Evolutionary conservation across 2,329 filamentous ascomycete species (phyloP), one percentile per base, ranked within the genome.

Genomic region (Neofusicoccum laricinum): DNA sequence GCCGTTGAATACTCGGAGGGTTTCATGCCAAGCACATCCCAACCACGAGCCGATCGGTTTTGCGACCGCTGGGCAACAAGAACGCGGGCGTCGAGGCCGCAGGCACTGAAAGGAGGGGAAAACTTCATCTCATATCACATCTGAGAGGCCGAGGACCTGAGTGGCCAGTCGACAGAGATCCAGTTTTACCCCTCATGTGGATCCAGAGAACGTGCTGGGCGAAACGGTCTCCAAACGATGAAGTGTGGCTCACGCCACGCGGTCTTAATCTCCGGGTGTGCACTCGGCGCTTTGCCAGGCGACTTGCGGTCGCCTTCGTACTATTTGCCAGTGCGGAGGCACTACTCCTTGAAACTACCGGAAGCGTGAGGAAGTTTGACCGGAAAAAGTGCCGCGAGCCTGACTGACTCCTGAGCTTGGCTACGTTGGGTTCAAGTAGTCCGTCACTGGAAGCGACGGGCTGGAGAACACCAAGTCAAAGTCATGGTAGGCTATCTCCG

Each of bases 161-260:
- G 25, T 14, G 15, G n/a, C n/a, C 30, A 19, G 41, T 46, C 12
- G 25, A n/a, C 10, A n/a, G n/a, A 14, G 55, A 25, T 46, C 41
- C 55, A 59, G n/a, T 59, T 58, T 59, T 46, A 59, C 55, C 40
- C 41, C 55, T 59, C 55, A 59, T 25, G 40, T 45, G 41, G 41
- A 25, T 21, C 17, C 40, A 4, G 1, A 34, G 40, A 15, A 12
- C 55, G 40, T 19, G 17, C 40, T 51, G 40, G 25, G 30, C 25
- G 11, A 17, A n/a, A 21, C 30, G 25, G 40, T 14, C 55, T 36
- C 55, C n/a, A 59, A 32, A 59, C 55, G 55, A 34, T 59, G 40
- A 46, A 59, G 55, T 59, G 55, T 59, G 55, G 40, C 55, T 59
- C 55, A 59, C 55, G 55, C 55, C 55, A 59, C 41, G 17, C n/a